A percentile compares a stretch with the other conserved stretches of the same genome.
Conservation (phyloP, 75 land plant species). For the Selaginella tamariscina region DNA sequence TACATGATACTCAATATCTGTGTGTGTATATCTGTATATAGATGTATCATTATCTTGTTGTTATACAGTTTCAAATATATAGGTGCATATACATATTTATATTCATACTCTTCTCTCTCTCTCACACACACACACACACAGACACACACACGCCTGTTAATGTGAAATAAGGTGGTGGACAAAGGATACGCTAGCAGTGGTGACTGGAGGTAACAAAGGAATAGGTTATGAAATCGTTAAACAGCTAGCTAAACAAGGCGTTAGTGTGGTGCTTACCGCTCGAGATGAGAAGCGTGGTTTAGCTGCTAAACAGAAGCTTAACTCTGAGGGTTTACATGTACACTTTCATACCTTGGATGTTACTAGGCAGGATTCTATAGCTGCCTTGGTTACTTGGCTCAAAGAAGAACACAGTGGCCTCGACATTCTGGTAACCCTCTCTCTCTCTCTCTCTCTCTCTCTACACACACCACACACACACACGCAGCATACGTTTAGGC, state of each 20-base stretch:
- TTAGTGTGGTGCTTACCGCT: slow-evolving; percentile 42
- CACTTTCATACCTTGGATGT: slow-evolving; percentile 49
- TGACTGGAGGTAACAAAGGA: slow-evolving; percentile 59
- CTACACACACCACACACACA: too few species aligned
- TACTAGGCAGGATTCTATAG: slow-evolving; percentile 25
- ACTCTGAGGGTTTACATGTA: slow-evolving; percentile 21
- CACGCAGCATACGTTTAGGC: neutral
- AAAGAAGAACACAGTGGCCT: slow-evolving; percentile 19
- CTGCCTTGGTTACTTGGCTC: slow-evolving; percentile 42
- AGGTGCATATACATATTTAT: too few species aligned
- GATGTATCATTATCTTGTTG: too few species aligned
- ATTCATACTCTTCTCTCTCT: too few species aligned
- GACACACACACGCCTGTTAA: too few species aligned
- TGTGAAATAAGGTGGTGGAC: slow-evolving; percentile 60
- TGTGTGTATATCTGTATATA: too few species aligned
- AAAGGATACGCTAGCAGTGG: slow-evolving; percentile 44
- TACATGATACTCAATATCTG: too few species aligned
- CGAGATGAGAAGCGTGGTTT: slow-evolving; percentile 41
- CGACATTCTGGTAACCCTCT: slow-evolving; percentile 43
- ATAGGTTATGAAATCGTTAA: slow-evolving; percentile 42
- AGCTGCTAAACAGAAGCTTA: neutral
- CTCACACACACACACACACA: too few species aligned
- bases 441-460: neutral
- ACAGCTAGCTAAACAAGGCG: slow-evolving; percentile 37
- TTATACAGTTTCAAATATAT: too few species aligned